phyloP scores from a whole-genome alignment of 1,139 yeast genomes.

The Debaryomyces robertsiae region DNA sequence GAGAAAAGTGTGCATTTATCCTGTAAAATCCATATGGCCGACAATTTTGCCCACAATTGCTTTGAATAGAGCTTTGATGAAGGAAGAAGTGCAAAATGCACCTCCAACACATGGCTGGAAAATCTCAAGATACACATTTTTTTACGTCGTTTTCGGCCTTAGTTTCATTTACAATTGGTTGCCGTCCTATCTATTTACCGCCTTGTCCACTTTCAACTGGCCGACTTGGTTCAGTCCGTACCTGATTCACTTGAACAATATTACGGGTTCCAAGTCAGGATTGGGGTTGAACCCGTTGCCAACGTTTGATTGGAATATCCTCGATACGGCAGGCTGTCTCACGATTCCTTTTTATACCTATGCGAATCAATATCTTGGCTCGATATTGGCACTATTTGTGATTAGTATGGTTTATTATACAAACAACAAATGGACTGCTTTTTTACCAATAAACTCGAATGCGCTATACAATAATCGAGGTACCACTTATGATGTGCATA shows the following conservation, averaged over 20 bases:
- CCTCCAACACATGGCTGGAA: conserved; percentile 37
- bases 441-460: conserved; percentile 43
- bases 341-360: conserved; percentile 46
- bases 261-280: conserved; percentile 42
- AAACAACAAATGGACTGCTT: conserved; percentile 44
- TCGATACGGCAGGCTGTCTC: conserved; percentile 43
- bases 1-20: conserved; percentile 48
- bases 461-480: conserved; percentile 40
- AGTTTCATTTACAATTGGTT: conserved; percentile 48
- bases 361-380: conserved; percentile 39
- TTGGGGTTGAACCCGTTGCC: conserved; percentile 50
- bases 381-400: conserved; percentile 34
- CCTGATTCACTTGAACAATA: conserved; percentile 42
- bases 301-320: conserved; percentile 48
- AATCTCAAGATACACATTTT: conserved; percentile 43
- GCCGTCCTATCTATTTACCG: conserved; percentile 44
- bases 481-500: conserved; percentile 33
- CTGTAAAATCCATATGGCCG: conserved; percentile 50
- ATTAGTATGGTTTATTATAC: conserved; percentile 38
- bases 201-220: conserved; percentile 49
- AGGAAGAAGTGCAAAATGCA: conserved; percentile 23
- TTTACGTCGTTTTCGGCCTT: conserved; percentile 32
- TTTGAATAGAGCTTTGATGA: conserved; percentile 45
- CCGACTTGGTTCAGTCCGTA: conserved; percentile 48
- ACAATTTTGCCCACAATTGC: conserved; percentile 49